phyloP scores from a whole-genome alignment of 2,329 filamentous ascomycete species.

The Sporothrix protearum region DNA sequence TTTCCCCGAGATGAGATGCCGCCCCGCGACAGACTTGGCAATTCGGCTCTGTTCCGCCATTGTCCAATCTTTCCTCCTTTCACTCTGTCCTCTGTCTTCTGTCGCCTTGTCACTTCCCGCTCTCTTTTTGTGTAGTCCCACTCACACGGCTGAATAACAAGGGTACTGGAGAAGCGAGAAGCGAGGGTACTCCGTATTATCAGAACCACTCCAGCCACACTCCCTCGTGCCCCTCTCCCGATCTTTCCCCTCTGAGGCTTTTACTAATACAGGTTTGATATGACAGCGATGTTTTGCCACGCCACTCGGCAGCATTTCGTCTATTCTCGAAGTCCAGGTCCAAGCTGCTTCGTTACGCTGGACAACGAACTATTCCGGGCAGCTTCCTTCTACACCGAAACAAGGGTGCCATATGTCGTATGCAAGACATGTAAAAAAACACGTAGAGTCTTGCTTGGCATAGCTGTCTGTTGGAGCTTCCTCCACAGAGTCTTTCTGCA shows the following conservation, averaged over 20 bases:
- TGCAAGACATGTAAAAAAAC: background rate
- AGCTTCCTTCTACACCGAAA: background rate
- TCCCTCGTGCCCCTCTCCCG: background rate
- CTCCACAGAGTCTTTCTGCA: background rate
- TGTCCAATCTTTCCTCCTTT: background rate
- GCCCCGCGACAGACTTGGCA: background rate
- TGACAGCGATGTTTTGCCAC: too few species aligned
- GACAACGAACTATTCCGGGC: background rate
- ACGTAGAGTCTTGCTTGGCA: background rate
- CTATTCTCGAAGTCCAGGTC: background rate
- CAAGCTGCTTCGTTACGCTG: background rate
- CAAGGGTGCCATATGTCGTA: background rate
- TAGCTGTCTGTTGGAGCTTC: background rate
- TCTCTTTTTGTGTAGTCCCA: background rate
- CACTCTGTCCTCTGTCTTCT: background rate
- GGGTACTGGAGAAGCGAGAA: background rate
- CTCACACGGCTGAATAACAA: background rate
- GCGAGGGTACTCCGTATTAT: background rate
- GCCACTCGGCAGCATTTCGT: background rate
- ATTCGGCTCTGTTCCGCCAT: background rate
- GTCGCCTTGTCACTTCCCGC: background rate
- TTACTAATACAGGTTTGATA: too few species aligned
- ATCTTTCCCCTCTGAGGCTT: background rate
- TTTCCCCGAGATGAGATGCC: background rate
- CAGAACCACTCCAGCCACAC: background rate